phyloP scores from a whole-genome alignment of 768 basidiomycete species.

The Lactifluus piperatus region DNA sequence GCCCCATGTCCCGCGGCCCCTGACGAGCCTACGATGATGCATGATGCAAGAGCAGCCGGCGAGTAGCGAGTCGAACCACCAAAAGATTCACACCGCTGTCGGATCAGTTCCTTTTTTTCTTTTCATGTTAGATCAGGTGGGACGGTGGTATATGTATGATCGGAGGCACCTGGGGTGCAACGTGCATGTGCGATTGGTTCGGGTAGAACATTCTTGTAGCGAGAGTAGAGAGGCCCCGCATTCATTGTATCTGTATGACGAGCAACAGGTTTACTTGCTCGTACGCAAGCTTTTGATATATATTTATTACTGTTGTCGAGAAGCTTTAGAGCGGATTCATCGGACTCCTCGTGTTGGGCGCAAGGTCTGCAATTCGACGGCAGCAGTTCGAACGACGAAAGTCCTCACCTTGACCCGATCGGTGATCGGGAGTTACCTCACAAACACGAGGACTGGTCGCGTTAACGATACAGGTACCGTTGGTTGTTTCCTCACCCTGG shows the following conservation, averaged over 20 bases:
- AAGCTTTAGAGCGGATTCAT: not conserved
- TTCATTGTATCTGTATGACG: conserved; percentile 1
- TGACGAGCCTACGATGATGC: not conserved
- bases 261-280: not conserved
- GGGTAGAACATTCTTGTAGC: not conserved
- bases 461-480: not conserved
- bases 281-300: not conserved
- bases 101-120: not conserved
- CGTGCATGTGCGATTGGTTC: not conserved
- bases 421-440: not conserved
- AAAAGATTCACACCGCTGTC: not conserved
- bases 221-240: not conserved
- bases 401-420: not conserved
- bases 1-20: not conserved
- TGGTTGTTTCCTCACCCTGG: not conserved
- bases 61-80: not conserved
- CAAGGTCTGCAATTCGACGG: not conserved
- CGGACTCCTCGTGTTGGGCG: not conserved
- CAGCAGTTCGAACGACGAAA: not conserved
- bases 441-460: not conserved
- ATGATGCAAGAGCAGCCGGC: not conserved
- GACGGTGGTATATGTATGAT: not conserved
- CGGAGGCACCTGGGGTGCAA: not conserved
- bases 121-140: not conserved
- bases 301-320: not conserved